Evolutionary conservation across 495 filamentous ascomycete genomes (phyloP).

Genomic region (Penicillium salamii): DNA sequence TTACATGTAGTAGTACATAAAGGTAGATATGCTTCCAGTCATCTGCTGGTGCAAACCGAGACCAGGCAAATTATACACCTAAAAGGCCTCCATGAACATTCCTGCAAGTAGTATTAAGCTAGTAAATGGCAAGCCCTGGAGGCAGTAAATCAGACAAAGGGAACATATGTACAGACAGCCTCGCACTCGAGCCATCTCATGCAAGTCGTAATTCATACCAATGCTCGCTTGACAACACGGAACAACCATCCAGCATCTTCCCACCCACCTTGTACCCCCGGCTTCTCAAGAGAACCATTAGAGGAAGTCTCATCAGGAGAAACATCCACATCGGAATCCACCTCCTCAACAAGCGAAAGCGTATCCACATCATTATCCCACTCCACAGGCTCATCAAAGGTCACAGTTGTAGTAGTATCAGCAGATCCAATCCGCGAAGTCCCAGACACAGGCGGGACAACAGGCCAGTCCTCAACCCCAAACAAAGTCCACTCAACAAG

Average conservation of each 20-base stretch:
- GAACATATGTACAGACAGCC: not conserved
- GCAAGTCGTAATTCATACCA: conserved; percentile 47
- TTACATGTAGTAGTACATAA: no score
- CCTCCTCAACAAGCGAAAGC: conserved; percentile 4
- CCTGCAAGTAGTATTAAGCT: not conserved
- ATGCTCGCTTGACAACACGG: conserved; percentile 68
- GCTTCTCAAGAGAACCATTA: conserved; percentile 31
- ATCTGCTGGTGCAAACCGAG: no score
- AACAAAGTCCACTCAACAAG: conserved; percentile 77
- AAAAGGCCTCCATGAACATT: not conserved
- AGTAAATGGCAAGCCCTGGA: not conserved
- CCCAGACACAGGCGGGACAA: not conserved
- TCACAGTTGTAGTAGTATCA: conserved; percentile 47
- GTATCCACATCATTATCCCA: conserved; percentile 7
- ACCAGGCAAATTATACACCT: no score
- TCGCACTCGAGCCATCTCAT: not conserved
- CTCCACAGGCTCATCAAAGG: conserved; percentile 21
- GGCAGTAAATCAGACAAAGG: not conserved
- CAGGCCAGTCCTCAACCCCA: conserved; percentile 60
- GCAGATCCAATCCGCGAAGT: conserved; percentile 41
- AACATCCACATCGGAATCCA: not conserved
- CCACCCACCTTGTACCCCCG: conserved; percentile 61
- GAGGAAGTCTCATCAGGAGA: conserved; percentile 24
- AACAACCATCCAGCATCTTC: conserved; percentile 84
- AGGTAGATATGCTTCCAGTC: no score